Evolutionary conservation across 139 green algal genomes (phyloP).

Genomic region (Tetratostichococcus sp.): DNA sequence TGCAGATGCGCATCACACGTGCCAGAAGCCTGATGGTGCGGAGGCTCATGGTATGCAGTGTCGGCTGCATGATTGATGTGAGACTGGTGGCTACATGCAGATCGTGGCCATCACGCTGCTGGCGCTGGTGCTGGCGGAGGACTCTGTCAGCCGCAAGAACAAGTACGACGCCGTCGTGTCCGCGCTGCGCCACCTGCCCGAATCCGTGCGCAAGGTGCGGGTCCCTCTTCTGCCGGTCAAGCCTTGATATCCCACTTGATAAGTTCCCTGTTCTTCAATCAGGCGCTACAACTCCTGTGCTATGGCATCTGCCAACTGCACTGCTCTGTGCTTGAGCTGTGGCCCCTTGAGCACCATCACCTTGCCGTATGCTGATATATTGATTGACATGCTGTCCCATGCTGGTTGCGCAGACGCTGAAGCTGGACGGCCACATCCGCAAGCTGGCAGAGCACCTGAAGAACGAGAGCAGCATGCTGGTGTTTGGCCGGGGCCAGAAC

Average conservation of each 20-base stretch:
- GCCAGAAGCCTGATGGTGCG: too few relatives aligned
- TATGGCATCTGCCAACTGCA: too few relatives aligned
- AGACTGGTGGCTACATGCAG: slow-evolving; percentile 11
- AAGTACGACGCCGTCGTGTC: slow-evolving; percentile 59
- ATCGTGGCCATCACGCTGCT: slow-evolving; percentile 72
- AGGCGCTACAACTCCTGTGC: too few relatives aligned
- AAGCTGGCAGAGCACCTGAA: slow-evolving; percentile 51
- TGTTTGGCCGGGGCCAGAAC: slow-evolving; percentile 65
- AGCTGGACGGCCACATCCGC: slow-evolving; percentile 51
- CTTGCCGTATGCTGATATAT: too few relatives aligned
- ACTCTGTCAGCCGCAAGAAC: slow-evolving; percentile 43
- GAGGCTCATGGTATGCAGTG: too few relatives aligned
- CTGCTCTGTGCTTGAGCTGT: too few relatives aligned
- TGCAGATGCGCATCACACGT: too few relatives aligned
- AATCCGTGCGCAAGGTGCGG: slow-evolving; percentile 25
- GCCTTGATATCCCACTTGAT: too few relatives aligned
- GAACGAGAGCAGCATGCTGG: slow-evolving; percentile 49
- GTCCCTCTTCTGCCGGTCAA: background rate
- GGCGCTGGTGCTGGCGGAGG: slow-evolving; percentile 58
- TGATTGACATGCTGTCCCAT: too few relatives aligned
- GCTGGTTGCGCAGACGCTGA: slow-evolving; percentile 35
- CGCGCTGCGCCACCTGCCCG: slow-evolving; percentile 48
- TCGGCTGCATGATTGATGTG: too few relatives aligned
- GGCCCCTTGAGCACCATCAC: too few relatives aligned
- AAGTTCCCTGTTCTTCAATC: too few relatives aligned